Conservation (phyloP, 164 flowering plant genomes). For the Berberis vulgaris region DNA sequence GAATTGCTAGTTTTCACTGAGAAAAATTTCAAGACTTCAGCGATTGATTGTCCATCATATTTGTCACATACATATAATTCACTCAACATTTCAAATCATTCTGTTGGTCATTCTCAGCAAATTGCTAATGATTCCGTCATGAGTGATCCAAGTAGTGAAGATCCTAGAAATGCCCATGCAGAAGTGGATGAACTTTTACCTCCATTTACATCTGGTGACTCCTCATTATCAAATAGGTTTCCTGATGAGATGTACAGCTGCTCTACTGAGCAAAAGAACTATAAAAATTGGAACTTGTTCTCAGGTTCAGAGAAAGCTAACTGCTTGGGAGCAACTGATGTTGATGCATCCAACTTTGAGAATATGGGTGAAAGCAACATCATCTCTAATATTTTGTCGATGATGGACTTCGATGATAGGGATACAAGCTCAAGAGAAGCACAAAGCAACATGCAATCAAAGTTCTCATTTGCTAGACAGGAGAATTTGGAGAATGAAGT, state of each 20-base stretch:
- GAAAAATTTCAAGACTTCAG: conserved; percentile 11
- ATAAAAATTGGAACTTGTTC: conserved; percentile 15
- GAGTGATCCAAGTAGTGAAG: conserved; percentile 13
- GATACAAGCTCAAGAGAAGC: conserved; percentile 28
- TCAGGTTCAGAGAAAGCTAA: conserved; percentile 21
- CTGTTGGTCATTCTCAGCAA: conserved; percentile 12
- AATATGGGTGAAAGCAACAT: conserved; percentile 42
- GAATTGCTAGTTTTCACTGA: conserved; percentile 13
- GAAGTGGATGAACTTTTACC: conserved; percentile 17
- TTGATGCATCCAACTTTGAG: conserved; percentile 5
- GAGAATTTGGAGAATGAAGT: conserved; percentile 24
- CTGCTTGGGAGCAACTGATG: conserved; percentile 16
- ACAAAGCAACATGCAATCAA: conserved; percentile 27
- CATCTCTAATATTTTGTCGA: conserved; percentile 45
- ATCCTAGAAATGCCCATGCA: conserved; percentile 9
- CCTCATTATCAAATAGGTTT: conserved; percentile 13
- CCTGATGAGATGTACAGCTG: not conserved
- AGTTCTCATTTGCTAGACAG: conserved; percentile 47
- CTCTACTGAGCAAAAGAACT: conserved; percentile 7
- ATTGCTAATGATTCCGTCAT: conserved; percentile 14
- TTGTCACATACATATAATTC: conserved; percentile 12
- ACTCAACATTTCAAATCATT: conserved; percentile 14
- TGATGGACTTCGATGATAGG: conserved; percentile 33
- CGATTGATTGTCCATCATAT: conserved; percentile 9
- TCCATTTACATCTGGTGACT: conserved; percentile 16